A percentile compares a stretch with the other conserved stretches of the same genome.
phyloP scores from a whole-genome alignment of 768 basidiomycete genomes.

The Fibroporia radiculosa region DNA sequence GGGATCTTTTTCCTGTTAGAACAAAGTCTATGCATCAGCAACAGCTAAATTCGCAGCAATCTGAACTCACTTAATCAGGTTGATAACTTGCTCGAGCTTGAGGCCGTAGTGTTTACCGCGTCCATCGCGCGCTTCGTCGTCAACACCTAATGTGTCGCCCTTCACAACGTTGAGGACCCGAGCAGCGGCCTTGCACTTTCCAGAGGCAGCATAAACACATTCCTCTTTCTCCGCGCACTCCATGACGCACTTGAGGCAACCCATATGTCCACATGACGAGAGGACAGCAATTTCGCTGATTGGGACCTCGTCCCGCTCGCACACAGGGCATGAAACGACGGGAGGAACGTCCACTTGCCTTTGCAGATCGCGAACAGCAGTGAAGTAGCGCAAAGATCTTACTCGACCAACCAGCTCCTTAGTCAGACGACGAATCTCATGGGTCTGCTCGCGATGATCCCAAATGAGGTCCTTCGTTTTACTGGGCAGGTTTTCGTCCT shows the following conservation, averaged over 20 bases:
- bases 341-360: conserved; percentile 57
- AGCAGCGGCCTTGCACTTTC: conserved; percentile 72
- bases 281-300: conserved; percentile 72
- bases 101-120: conserved; percentile 72
- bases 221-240: conserved; percentile 68
- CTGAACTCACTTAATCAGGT: conserved; percentile 59
- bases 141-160: conserved; percentile 70
- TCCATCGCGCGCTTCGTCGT: conserved; percentile 68
- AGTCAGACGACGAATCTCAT: conserved; percentile 73
- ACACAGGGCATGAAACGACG: conserved; percentile 54
- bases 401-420: conserved; percentile 89
- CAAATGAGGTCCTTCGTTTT: conserved; percentile 58
- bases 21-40: neutral
- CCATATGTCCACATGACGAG: conserved; percentile 89
- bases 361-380: conserved; percentile 83
- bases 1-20: conserved; percentile 52
- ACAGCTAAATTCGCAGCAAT: conserved; percentile 14
- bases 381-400: conserved; percentile 89
- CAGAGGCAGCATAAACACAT: conserved; percentile 67
- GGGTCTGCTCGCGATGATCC: conserved; percentile 82
- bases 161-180: conserved; percentile 77
- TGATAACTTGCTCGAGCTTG: conserved; percentile 73
- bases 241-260: conserved; percentile 69
- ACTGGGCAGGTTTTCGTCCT: conserved; percentile 50
- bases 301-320: conserved; percentile 46